Evolutionary conservation across 139 green algal genomes (phyloP).

Genomic region (Chlamydomonas incerta): DNA sequence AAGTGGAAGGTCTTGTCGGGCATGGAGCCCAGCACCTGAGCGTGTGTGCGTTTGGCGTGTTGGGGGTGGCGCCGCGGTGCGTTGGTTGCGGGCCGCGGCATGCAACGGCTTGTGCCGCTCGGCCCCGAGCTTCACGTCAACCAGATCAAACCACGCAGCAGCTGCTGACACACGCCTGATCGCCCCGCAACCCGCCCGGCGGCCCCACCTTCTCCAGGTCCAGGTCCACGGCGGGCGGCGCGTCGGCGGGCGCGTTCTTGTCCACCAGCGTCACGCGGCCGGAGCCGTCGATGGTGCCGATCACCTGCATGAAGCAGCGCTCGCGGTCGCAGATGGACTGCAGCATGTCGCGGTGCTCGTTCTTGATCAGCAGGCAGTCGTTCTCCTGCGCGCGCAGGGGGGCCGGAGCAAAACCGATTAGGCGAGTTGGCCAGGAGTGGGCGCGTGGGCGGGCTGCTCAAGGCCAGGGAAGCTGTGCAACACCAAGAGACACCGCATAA

Average conservation of each 20-base stretch:
- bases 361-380: constrained; percentile 92
- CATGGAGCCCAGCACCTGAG: constrained; percentile 95
- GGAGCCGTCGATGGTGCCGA: constrained; percentile 92
- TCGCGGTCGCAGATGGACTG: constrained; percentile 92
- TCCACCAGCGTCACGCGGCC: constrained; percentile 92
- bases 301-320: constrained; percentile 94
- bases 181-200: too few species aligned
- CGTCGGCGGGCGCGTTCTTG: constrained; percentile 61
- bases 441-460: too few species aligned
- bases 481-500: too few species aligned
- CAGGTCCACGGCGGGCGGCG: constrained; percentile 89
- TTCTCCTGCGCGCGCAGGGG: constrained; percentile 95
- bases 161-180: background rate
- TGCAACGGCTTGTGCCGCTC: too few species aligned
- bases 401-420: too few species aligned
- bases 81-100: too few species aligned
- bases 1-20: constrained; percentile 96
- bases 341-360: constrained; percentile 79
- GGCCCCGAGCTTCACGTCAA: too few species aligned
- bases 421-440: too few species aligned
- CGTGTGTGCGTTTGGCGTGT: too few species aligned
- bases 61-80: too few species aligned
- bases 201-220: constrained; percentile 94
- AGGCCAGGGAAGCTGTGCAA: too few species aligned
- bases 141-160: background rate